Conservation (phyloP, 1,139 yeast genomes). For the Yarrowia galli region DNA sequence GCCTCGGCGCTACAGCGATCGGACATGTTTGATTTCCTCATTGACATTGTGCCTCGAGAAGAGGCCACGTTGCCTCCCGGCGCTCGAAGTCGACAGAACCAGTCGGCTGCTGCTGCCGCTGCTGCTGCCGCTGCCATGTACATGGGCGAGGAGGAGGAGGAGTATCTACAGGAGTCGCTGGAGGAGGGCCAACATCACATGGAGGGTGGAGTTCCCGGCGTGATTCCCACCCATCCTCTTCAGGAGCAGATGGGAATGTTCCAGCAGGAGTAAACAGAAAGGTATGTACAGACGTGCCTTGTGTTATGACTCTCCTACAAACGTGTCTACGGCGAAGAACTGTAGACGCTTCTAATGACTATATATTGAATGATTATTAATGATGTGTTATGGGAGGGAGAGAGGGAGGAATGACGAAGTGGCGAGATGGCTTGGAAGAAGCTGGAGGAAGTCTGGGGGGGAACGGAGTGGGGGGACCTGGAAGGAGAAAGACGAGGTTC, state of each 20-base stretch:
- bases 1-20: constrained; percentile 94
- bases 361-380: constrained; percentile 35
- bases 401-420: neutral
- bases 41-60: constrained; percentile 89
- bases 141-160: constrained; percentile 39
- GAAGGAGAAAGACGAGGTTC: no score
- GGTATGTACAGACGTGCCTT: no score
- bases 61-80: constrained; percentile 46
- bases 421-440: neutral
- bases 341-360: constrained; percentile 12
- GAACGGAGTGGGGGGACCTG: no score
- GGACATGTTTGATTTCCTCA: constrained; percentile 96
- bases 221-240: constrained; percentile 26
- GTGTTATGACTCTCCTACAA: no score
- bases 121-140: constrained; percentile 39
- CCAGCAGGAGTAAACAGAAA: constrained; percentile 40
- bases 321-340: neutral
- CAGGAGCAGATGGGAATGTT: constrained; percentile 34
- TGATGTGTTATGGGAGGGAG: neutral
- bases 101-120: constrained; percentile 39
- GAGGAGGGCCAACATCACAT: constrained; percentile 34
- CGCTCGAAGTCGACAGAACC: constrained; percentile 40
- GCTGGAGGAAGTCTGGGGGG: no score
- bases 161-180: constrained; percentile 33
- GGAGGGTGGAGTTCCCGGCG: constrained; percentile 25